These are phyloP conservation scores for Tarenaya hassleriana DNA, from an alignment of 345 rosid species.

Conservation along the genomic window DNA sequence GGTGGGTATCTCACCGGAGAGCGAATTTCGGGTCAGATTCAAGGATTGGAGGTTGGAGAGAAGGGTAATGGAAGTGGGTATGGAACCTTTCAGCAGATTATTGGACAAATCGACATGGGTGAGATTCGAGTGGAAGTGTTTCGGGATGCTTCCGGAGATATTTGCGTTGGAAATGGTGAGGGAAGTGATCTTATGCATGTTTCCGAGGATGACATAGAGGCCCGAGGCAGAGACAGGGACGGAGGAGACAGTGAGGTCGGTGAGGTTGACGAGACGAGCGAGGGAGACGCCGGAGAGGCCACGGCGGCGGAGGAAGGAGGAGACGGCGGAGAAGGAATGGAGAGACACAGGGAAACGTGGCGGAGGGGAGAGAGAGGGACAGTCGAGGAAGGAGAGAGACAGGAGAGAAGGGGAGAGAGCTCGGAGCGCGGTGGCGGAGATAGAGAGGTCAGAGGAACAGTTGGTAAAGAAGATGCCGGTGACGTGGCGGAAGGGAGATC, in stretches of 20 bases:
- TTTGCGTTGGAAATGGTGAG: constrained; percentile 59
- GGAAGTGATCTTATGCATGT: constrained; percentile 52
- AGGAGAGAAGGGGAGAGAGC: constrained; percentile 61
- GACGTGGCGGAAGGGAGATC: constrained; percentile 70
- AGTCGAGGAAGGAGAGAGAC: constrained; percentile 60
- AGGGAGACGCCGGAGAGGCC: constrained; percentile 67
- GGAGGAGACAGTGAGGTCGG: constrained; percentile 60
- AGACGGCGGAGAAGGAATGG: constrained; percentile 49
- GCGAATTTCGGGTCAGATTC: constrained; percentile 54
- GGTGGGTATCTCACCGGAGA: constrained; percentile 62
- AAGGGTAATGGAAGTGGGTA: constrained; percentile 61
- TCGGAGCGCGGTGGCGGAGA: constrained; percentile 62
- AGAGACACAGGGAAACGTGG: constrained; percentile 63
- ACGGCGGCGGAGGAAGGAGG: constrained; percentile 54
- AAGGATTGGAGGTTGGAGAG: constrained; percentile 57
- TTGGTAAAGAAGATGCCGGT: constrained; percentile 65
- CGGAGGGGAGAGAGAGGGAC: constrained; percentile 46
- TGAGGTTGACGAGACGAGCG: constrained; percentile 63
- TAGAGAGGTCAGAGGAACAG: constrained; percentile 57
- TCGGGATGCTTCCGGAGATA: constrained; percentile 60
- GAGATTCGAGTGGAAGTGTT: constrained; percentile 41
- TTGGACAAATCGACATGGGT: constrained; percentile 76
- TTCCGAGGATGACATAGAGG: constrained; percentile 66
- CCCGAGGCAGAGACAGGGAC: constrained; percentile 61
- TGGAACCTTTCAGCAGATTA: constrained; percentile 57